Conservation (phyloP, 2,329 filamentous ascomycete genomes). For the Neopestalotiopsis rosae region DNA sequence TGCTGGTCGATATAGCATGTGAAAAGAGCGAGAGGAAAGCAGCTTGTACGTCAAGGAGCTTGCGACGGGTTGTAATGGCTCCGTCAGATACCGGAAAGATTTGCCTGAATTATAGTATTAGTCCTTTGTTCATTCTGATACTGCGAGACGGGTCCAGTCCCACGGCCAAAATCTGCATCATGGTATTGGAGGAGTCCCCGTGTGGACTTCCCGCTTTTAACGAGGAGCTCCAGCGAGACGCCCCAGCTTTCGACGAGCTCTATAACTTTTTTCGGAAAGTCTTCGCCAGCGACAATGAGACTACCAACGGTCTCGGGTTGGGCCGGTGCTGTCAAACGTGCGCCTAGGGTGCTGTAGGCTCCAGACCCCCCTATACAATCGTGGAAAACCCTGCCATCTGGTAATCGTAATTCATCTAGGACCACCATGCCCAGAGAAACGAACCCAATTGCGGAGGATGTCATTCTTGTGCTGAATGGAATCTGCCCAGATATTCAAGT, state of each 20-base stretch:
- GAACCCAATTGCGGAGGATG: constrained; percentile 26
- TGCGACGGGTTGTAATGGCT: constrained; percentile 25
- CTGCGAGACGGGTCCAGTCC: neutral
- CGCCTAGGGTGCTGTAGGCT: constrained; percentile 27
- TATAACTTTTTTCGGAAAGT: constrained; percentile 21
- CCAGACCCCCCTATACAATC: constrained; percentile 40
- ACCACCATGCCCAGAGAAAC: constrained; percentile 40
- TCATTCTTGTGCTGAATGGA: neutral
- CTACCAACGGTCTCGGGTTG: constrained; percentile 14
- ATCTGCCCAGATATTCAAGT: neutral
- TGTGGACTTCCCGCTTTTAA: constrained; percentile 19
- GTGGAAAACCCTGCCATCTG: constrained; percentile 27
- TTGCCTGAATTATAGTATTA: constrained; percentile 23
- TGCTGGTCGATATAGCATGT: constrained; percentile 29
- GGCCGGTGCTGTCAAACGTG: constrained; percentile 17
- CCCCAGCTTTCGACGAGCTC: constrained; percentile 12
- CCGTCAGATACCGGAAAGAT: constrained; percentile 27
- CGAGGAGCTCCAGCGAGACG: constrained; percentile 10
- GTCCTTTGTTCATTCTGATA: no score
- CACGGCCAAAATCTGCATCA: constrained; percentile 36
- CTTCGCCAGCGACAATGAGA: constrained; percentile 21
- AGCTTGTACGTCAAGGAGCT: constrained; percentile 19
- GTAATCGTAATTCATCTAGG: constrained; percentile 40
- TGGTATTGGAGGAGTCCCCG: constrained; percentile 24
- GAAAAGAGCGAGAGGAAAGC: constrained; percentile 28